These are phyloP conservation scores for Crithidia fasciculata DNA, from an alignment of 208 protist species.

Conservation along the genomic window DNA sequence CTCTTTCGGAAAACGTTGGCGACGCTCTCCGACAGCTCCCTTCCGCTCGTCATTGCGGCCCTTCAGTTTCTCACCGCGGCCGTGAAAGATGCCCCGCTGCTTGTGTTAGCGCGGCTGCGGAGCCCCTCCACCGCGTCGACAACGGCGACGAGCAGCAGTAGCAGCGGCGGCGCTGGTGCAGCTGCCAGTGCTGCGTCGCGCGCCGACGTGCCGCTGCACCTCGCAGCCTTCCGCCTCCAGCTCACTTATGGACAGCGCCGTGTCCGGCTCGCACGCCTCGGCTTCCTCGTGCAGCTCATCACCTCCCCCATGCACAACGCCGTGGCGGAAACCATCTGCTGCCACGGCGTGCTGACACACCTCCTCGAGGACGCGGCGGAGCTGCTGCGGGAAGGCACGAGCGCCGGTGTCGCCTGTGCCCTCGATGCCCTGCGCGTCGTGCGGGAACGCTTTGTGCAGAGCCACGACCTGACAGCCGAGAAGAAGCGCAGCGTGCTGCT, in stretches of 20 bases:
- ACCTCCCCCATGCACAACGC: constrained; percentile 52
- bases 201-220: constrained; percentile 66
- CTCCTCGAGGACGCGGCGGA: constrained; percentile 86
- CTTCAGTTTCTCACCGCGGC: constrained; percentile 68
- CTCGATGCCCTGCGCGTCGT: constrained; percentile 61
- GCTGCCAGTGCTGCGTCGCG: constrained; percentile 5
- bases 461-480: constrained; percentile 42
- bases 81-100: constrained; percentile 60
- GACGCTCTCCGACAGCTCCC: constrained; percentile 54
- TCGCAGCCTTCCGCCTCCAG: constrained; percentile 74
- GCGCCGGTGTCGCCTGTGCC: constrained; percentile 52
- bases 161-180: background rate
- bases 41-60: constrained; percentile 50
- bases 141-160: background rate
- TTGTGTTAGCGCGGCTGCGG: constrained; percentile 77
- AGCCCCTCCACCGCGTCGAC: constrained; percentile 23
- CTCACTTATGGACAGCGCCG: constrained; percentile 83
- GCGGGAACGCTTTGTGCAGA: constrained; percentile 68
- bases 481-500: constrained; percentile 73
- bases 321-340: constrained; percentile 42
- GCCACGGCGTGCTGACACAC: constrained; percentile 81
- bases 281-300: constrained; percentile 78
- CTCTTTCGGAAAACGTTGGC: constrained; percentile 56
- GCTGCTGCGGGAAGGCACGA: constrained; percentile 82
- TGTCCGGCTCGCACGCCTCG: constrained; percentile 58